Conservation (phyloP, 345 rosid species). For the Kernera saxatilis region DNA sequence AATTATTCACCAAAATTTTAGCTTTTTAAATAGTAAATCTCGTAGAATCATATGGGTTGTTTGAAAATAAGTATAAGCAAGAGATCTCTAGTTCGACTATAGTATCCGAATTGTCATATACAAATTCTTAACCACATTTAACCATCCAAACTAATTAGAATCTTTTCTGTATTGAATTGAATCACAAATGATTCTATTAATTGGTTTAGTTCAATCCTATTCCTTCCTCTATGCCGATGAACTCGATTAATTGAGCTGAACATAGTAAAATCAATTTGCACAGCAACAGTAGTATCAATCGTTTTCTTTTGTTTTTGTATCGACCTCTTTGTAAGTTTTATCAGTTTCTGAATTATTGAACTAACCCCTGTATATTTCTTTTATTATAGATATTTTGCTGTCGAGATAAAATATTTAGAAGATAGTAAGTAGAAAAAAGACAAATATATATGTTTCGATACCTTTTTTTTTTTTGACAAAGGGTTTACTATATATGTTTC, state of each 20-base stretch:
- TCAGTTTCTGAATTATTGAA: neutral
- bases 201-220: neutral
- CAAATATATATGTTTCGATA: no score
- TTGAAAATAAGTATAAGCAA: neutral
- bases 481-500: no score
- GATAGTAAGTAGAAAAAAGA: neutral
- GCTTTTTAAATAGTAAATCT: neutral
- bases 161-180: neutral
- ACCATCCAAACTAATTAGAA: constrained; percentile 2
- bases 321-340: neutral
- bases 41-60: neutral
- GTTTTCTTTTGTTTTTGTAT: neutral
- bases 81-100: neutral
- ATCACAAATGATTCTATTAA: neutral
- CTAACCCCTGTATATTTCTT: neutral
- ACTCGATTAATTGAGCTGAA: neutral
- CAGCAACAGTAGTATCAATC: neutral
- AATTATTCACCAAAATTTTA: neutral
- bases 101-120: neutral
- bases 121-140: neutral
- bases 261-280: neutral
- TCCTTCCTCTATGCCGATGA: neutral
- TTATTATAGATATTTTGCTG: neutral
- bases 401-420: neutral
- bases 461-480: no score